These are phyloP conservation scores for Coniella vitis DNA, from an alignment of 2,329 filamentous ascomycete species.

Conservation along the genomic window DNA sequence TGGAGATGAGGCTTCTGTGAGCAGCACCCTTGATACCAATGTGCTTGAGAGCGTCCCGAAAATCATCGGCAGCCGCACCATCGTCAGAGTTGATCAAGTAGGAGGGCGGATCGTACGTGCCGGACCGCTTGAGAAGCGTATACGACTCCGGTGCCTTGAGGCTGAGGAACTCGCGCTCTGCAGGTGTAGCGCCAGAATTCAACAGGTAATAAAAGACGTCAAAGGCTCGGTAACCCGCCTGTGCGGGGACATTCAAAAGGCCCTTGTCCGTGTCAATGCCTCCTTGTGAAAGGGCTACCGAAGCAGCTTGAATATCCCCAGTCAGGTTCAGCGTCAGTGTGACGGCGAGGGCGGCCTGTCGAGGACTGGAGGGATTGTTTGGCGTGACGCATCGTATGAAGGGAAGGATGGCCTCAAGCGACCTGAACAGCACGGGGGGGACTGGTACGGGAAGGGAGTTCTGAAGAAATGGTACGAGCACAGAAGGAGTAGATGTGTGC, in stretches of 20 bases:
- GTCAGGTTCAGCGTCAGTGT: constrained; percentile 74
- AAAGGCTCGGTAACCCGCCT: constrained; percentile 83
- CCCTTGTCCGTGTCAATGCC: constrained; percentile 81
- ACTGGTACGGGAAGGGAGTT: constrained; percentile 72
- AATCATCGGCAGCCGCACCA: constrained; percentile 86
- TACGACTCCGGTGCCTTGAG: constrained; percentile 74
- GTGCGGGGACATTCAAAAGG: constrained; percentile 69
- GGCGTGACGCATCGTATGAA: constrained; percentile 86
- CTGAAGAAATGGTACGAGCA: constrained; percentile 69
- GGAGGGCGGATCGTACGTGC: constrained; percentile 76
- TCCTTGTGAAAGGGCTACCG: constrained; percentile 73
- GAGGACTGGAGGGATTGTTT: constrained; percentile 75
- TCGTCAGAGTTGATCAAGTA: constrained; percentile 93
- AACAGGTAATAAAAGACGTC: constrained; percentile 97
- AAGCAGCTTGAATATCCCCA: constrained; percentile 70
- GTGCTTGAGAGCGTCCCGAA: constrained; percentile 75
- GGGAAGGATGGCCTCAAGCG: constrained; percentile 74
- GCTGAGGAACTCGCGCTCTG: constrained; percentile 82
- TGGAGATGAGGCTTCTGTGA: constrained; percentile 77
- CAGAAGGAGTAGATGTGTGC: constrained; percentile 79
- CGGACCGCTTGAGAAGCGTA: constrained; percentile 70
- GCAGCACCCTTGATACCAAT: constrained; percentile 88
- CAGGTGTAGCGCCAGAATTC: constrained; percentile 80
- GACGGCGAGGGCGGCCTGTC: constrained; percentile 74
- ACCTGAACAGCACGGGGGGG: constrained; percentile 67